Conservation (phyloP, 1,139 yeast species). For the Kodamaea alishanica region DNA sequence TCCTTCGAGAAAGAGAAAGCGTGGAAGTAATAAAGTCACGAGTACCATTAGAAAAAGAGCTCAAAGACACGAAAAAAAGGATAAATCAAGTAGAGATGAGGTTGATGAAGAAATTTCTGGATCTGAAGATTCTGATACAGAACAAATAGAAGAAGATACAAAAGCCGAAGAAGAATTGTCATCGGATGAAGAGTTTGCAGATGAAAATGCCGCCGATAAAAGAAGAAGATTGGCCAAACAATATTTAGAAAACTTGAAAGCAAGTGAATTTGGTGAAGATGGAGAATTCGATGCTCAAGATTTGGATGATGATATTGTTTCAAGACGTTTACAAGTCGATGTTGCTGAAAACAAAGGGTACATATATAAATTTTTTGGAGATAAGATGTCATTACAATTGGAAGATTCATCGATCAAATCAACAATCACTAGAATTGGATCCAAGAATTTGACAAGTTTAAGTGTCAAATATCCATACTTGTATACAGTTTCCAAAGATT, state of each 20-base stretch:
- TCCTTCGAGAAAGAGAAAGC: conserved; percentile 52
- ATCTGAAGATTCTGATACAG: conserved; percentile 30
- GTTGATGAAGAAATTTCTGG: conserved; percentile 43
- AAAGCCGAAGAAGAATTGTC: conserved; percentile 41
- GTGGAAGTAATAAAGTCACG: conserved; percentile 23
- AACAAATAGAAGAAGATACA: conserved; percentile 26
- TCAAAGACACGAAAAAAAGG: conserved; percentile 3
- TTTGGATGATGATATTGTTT: conserved; percentile 79
- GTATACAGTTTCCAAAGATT: conserved; percentile 82
- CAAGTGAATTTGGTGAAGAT: conserved; percentile 46
- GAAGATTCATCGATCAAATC: conserved; percentile 31
- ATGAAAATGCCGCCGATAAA: conserved; percentile 87
- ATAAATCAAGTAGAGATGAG: conserved; percentile 7
- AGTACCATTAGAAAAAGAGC: conserved; percentile 18
- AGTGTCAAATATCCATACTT: conserved; percentile 56
- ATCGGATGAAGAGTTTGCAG: conserved; percentile 66
- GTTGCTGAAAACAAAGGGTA: conserved; percentile 88
- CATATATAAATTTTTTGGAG: conserved; percentile 66
- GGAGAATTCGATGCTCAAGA: conserved; percentile 89
- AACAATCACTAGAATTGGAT: conserved; percentile 53
- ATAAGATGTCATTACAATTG: conserved; percentile 40
- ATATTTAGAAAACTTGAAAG: conserved; percentile 74
- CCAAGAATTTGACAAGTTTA: conserved; percentile 53
- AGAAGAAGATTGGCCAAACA: conserved; percentile 92
- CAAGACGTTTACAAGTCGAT: conserved; percentile 77